These are phyloP conservation scores for Beauveria asiatica DNA, from an alignment of 2,329 filamentous ascomycete genomes.

Conservation along the genomic window DNA sequence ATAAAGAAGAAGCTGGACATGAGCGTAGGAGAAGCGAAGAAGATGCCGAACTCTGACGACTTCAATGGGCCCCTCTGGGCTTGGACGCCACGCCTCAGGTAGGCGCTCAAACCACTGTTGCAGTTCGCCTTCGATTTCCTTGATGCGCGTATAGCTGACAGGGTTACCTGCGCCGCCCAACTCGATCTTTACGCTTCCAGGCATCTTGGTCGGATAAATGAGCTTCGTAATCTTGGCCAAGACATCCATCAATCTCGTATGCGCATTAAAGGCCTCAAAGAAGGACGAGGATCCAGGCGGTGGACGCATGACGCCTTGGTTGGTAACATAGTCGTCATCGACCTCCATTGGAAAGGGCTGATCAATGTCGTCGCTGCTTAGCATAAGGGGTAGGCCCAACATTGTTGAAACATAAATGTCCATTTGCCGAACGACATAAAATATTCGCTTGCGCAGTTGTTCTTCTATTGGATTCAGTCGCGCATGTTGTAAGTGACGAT, in stretches of 20 bases:
- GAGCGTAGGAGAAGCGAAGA: constrained; percentile 69
- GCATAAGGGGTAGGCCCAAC: constrained; percentile 55
- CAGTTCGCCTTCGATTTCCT: constrained; percentile 56
- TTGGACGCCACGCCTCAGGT: constrained; percentile 69
- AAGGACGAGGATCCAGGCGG: constrained; percentile 49
- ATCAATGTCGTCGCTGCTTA: constrained; percentile 57
- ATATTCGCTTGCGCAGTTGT: constrained; percentile 55
- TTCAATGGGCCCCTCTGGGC: constrained; percentile 64
- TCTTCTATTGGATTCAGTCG: constrained; percentile 54
- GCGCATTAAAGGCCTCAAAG: constrained; percentile 58
- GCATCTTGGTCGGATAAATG: constrained; percentile 56
- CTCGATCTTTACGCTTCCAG: constrained; percentile 34
- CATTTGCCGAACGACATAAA: constrained; percentile 62
- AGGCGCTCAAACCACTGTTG: constrained; percentile 57
- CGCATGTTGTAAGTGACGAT: constrained; percentile 60
- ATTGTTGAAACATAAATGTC: constrained; percentile 62
- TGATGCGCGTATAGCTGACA: constrained; percentile 55
- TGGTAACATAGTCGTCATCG: constrained; percentile 59
- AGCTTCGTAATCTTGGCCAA: constrained; percentile 55
- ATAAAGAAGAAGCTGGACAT: constrained; percentile 76
- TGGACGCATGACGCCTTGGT: constrained; percentile 45
- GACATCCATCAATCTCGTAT: constrained; percentile 56
- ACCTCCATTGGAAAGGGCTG: constrained; percentile 56
- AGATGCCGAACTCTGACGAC: constrained; percentile 66
- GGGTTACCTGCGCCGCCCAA: constrained; percentile 44